Evolutionary conservation across 805 yeast species (phyloP).

Genomic region (Saturnispora gosingensis): DNA sequence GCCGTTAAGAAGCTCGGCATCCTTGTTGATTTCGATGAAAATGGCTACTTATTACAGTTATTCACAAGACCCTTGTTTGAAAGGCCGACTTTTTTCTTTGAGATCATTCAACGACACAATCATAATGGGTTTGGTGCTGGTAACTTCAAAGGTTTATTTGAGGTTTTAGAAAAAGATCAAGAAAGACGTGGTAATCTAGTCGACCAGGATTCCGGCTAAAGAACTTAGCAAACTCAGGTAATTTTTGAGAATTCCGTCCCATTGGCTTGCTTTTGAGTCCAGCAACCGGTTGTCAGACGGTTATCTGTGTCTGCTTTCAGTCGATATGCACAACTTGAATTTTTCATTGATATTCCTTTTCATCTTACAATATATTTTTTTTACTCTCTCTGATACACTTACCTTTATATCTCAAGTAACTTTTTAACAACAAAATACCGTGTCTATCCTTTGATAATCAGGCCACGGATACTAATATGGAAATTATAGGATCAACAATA

Average conservation of each 20-base stretch:
- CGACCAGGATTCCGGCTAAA: constrained; percentile 12
- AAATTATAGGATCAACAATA: background rate
- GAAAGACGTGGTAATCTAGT: constrained; percentile 53
- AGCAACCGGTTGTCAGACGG: background rate
- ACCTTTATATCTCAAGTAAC: background rate
- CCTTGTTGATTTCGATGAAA: constrained; percentile 67
- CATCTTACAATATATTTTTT: background rate
- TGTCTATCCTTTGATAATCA: background rate
- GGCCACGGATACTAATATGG: background rate
- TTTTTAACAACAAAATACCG: background rate
- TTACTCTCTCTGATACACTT: background rate
- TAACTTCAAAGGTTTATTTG: constrained; percentile 73
- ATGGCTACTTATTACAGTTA: constrained; percentile 70
- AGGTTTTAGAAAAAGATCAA: constrained; percentile 75
- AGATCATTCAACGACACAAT: constrained; percentile 69
- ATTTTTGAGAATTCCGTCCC: too few relatives aligned
- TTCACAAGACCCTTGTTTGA: constrained; percentile 71
- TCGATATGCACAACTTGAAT: background rate
- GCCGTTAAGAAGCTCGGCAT: constrained; percentile 44
- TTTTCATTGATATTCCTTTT: background rate
- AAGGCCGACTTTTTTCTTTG: constrained; percentile 76
- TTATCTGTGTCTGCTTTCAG: background rate
- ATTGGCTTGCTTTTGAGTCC: too few relatives aligned
- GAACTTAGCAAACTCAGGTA: background rate
- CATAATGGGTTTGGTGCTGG: constrained; percentile 88